These are phyloP conservation scores for Fraxinus paxiana DNA, from an alignment of 305 asterid genomes.

Conservation along the genomic window DNA sequence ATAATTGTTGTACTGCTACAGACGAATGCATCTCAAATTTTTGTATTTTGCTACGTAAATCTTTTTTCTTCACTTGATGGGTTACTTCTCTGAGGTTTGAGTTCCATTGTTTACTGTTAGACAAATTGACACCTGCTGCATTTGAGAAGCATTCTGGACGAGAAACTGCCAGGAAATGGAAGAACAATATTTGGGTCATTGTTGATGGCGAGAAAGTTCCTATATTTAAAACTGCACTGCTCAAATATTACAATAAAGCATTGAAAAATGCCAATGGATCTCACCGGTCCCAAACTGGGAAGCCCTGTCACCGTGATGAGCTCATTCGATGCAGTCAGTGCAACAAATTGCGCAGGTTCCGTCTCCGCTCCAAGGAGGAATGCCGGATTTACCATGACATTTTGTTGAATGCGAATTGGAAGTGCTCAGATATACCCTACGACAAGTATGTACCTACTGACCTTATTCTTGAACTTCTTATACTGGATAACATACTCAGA, in stretches of 20 bases:
- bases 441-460: slow-evolving; percentile 37
- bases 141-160: slow-evolving; percentile 55
- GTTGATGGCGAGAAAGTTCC: slow-evolving; percentile 48
- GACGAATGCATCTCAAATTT: background rate
- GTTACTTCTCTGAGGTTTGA: slow-evolving; percentile 3
- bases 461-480: slow-evolving; percentile 1
- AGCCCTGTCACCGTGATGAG: slow-evolving; percentile 43
- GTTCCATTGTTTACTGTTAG: slow-evolving; percentile 21
- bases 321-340: slow-evolving; percentile 50
- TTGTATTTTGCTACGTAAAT: background rate
- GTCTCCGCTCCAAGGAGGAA: slow-evolving; percentile 50
- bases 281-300: slow-evolving; percentile 29
- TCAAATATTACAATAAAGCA: slow-evolving; percentile 44
- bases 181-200: slow-evolving; percentile 47
- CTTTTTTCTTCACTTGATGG: background rate
- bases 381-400: slow-evolving; percentile 63
- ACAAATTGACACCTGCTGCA: slow-evolving; percentile 50
- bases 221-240: slow-evolving; percentile 40
- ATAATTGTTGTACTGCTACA: background rate
- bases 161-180: slow-evolving; percentile 54
- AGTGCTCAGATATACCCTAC: slow-evolving; percentile 56
- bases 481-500: background rate
- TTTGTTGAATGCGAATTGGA: slow-evolving; percentile 44
- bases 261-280: slow-evolving; percentile 39
- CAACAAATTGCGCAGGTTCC: slow-evolving; percentile 57